Evolutionary conservation across 805 yeast species (phyloP).

Genomic region (Starmerella khaoyaiensis): DNA sequence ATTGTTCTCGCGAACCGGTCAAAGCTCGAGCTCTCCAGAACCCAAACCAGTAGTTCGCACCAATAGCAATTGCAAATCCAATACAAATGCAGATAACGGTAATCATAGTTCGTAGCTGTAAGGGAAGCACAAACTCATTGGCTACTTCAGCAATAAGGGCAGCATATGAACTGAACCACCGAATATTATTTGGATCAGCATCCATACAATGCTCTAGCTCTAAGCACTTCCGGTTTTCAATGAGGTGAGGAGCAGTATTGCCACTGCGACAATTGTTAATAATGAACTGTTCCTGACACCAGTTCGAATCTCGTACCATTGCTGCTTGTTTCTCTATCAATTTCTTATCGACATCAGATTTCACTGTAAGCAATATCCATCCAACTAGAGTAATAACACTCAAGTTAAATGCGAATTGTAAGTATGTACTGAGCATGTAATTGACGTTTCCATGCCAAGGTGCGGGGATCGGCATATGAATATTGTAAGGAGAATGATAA

Average conservation of each 20-base stretch:
- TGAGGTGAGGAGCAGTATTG: slow-evolving; percentile 63
- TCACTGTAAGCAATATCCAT: slow-evolving; percentile 40
- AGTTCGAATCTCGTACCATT: slow-evolving; percentile 45
- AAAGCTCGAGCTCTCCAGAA: slow-evolving; percentile 15
- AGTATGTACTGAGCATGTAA: slow-evolving; percentile 45
- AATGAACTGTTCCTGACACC: slow-evolving; percentile 53
- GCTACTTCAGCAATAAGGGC: slow-evolving; percentile 67
- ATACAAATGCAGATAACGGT: neutral
- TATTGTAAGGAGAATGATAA: neutral
- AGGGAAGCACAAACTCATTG: slow-evolving; percentile 57
- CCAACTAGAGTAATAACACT: slow-evolving; percentile 35
- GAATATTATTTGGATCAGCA: slow-evolving; percentile 50
- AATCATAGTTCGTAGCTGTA: slow-evolving; percentile 31
- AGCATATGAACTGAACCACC: slow-evolving; percentile 56
- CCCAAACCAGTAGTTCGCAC: slow-evolving; percentile 15
- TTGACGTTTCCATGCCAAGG: slow-evolving; percentile 32
- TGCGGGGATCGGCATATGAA: slow-evolving; percentile 24
- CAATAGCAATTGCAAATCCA: neutral
- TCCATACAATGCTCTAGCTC: slow-evolving; percentile 73
- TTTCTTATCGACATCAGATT: slow-evolving; percentile 55
- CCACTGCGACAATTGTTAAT: slow-evolving; percentile 51
- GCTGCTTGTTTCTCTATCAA: slow-evolving; percentile 44
- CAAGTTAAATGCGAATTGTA: slow-evolving; percentile 50
- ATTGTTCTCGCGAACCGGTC: too few relatives aligned
- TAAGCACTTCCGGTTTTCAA: slow-evolving; percentile 39